Evolutionary conservation across 345 rosid species (phyloP).

Genomic region (Eucalyptus regnans): DNA sequence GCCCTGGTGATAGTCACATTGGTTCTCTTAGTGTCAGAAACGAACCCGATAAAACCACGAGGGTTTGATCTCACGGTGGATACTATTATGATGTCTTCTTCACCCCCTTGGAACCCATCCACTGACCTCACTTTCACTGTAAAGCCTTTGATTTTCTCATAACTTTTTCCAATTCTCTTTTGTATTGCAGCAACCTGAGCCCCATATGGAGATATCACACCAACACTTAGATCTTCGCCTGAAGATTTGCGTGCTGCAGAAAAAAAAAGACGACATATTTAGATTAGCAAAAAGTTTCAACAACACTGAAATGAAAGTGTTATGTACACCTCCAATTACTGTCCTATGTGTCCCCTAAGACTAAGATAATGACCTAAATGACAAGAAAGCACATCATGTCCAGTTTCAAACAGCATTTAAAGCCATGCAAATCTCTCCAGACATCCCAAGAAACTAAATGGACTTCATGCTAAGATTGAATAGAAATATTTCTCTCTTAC

Average conservation of each 20-base stretch:
- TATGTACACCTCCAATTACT: not conserved
- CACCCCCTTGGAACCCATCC: slow-evolving; percentile 19
- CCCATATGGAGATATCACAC: slow-evolving; percentile 9
- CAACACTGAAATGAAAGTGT: not conserved
- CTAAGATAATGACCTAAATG: not conserved
- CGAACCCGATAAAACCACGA: slow-evolving; percentile 9
- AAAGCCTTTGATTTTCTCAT: not conserved
- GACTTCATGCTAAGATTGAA: not conserved
- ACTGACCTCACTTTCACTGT: slow-evolving; percentile 7
- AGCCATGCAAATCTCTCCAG: not conserved
- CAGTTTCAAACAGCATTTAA: not conserved
- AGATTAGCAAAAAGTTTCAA: not conserved
- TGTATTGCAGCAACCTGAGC: slow-evolving; percentile 12
- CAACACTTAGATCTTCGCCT: slow-evolving; percentile 1
- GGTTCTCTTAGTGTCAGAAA: slow-evolving; percentile 1
- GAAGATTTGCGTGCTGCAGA: slow-evolving; percentile 2
- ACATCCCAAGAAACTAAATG: not conserved
- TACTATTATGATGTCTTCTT: slow-evolving; percentile 13
- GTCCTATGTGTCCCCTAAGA: not conserved
- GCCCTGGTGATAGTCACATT: slow-evolving; percentile 23
- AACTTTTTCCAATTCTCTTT: not conserved
- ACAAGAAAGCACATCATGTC: not conserved
- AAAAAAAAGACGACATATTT: not conserved
- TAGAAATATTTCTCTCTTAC: not conserved
- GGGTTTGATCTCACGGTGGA: slow-evolving; percentile 13